phyloP scores from a whole-genome alignment of 75 land plant species.

The Cryptomeria japonica region DNA sequence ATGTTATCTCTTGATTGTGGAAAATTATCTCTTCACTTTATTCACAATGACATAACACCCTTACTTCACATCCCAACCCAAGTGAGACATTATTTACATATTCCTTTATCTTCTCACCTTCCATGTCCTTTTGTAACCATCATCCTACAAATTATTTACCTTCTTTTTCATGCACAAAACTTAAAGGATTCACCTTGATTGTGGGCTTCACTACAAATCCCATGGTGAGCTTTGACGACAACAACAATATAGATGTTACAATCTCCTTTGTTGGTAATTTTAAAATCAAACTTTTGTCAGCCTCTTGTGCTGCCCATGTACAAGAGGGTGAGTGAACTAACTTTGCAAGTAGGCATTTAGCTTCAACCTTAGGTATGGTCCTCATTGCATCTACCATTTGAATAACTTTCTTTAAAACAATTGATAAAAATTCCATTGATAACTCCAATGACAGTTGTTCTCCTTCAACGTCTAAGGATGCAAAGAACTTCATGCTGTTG shows the following conservation, averaged over 20 bases:
- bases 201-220: constrained; percentile 26
- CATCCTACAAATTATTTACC: too few relatives aligned
- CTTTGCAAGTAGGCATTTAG: constrained; percentile 47
- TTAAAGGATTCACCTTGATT: constrained; percentile 27
- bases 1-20: too few relatives aligned
- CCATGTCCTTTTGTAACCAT: too few relatives aligned
- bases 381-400: constrained; percentile 32
- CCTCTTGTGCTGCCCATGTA: constrained; percentile 58
- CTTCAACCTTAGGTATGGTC: constrained; percentile 36
- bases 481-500: too few relatives aligned
- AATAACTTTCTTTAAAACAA: constrained; percentile 47
- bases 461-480: too few relatives aligned
- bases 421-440: constrained; percentile 55
- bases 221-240: constrained; percentile 63
- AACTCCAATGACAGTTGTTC: not conserved
- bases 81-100: too few relatives aligned
- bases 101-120: too few relatives aligned
- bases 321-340: constrained; percentile 33
- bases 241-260: constrained; percentile 37
- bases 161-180: too few relatives aligned
- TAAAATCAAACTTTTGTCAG: constrained; percentile 43
- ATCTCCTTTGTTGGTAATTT: constrained; percentile 40
- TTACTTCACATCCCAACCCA: too few relatives aligned
- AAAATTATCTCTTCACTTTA: too few relatives aligned
- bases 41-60: too few relatives aligned